phyloP scores from a whole-genome alignment of 331 rosid genomes.

The Spiraea crenata region DNA sequence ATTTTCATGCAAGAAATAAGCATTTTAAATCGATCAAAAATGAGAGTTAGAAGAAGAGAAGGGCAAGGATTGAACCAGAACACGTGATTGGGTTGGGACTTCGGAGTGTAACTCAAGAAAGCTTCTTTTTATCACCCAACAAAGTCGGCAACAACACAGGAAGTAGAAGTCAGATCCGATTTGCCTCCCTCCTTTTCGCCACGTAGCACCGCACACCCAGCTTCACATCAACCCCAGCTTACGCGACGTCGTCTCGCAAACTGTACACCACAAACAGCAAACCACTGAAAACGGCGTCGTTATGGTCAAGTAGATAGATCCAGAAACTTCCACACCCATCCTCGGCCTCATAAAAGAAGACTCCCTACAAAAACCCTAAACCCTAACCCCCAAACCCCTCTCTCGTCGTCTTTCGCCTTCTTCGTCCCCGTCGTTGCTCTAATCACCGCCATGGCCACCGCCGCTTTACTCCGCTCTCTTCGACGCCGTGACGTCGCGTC shows the following conservation, averaged over 20 bases:
- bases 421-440: neutral
- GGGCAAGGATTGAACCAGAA: too few species aligned
- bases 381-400: conserved; percentile 26
- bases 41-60: too few species aligned
- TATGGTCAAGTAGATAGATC: conserved; percentile 7
- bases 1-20: too few species aligned
- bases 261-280: neutral
- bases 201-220: neutral
- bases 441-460: conserved; percentile 57
- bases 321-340: conserved; percentile 41
- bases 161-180: neutral
- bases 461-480: conserved; percentile 64
- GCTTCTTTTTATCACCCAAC: neutral
- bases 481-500: conserved; percentile 73
- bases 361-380: conserved; percentile 55
- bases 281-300: neutral
- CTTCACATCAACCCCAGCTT: neutral
- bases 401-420: neutral
- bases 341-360: conserved; percentile 14
- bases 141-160: neutral
- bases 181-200: neutral
- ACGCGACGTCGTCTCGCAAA: conserved; percentile 1
- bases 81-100: neutral
- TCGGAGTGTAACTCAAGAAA: neutral
- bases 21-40: too few species aligned